These are phyloP conservation scores for Eucalyptus cloeziana DNA, from an alignment of 345 rosid genomes.

Conservation along the genomic window DNA sequence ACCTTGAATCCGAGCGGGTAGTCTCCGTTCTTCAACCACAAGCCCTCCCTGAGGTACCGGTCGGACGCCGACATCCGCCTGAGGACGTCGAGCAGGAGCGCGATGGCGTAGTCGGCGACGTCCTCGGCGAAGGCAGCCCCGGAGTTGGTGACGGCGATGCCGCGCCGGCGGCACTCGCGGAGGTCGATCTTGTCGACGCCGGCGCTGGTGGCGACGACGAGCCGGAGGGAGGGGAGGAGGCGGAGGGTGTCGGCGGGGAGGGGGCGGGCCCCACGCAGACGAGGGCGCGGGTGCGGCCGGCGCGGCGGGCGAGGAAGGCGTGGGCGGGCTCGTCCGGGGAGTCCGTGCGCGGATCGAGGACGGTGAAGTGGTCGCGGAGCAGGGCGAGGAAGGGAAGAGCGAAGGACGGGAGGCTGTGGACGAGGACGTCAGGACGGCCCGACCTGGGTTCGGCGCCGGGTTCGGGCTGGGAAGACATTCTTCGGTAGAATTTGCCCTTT, in stretches of 20 bases:
- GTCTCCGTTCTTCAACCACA: slow-evolving; percentile 8
- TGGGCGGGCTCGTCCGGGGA: slow-evolving; percentile 1
- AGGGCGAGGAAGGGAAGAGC: neutral
- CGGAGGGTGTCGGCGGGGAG: slow-evolving; percentile 8
- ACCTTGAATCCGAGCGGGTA: slow-evolving; percentile 31
- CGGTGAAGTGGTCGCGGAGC: neutral
- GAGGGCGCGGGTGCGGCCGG: slow-evolving; percentile 12
- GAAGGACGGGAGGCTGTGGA: slow-evolving; percentile 12
- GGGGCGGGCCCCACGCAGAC: slow-evolving; percentile 15
- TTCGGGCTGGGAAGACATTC: neutral
- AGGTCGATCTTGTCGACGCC: slow-evolving; percentile 34
- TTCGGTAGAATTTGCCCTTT: too few relatives aligned
- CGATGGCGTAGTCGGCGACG: slow-evolving; percentile 28
- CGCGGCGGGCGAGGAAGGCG: slow-evolving; percentile 11
- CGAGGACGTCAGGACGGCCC: slow-evolving; percentile 3
- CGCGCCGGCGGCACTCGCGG: slow-evolving; percentile 26
- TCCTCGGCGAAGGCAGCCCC: slow-evolving; percentile 24
- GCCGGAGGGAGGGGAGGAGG: slow-evolving; percentile 11
- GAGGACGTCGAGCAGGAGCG: slow-evolving; percentile 24
- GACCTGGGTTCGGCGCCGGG: neutral
- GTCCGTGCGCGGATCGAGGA: slow-evolving; percentile 12
- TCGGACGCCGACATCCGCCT: slow-evolving; percentile 12
- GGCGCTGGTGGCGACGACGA: slow-evolving; percentile 17
- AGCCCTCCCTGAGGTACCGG: slow-evolving; percentile 14
- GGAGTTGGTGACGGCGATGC: slow-evolving; percentile 19